A percentile compares a stretch with the other conserved stretches of the same genome.
Evolutionary conservation across 164 flowering plant genomes (phyloP).

Genomic region (Nelumbo lutea): DNA sequence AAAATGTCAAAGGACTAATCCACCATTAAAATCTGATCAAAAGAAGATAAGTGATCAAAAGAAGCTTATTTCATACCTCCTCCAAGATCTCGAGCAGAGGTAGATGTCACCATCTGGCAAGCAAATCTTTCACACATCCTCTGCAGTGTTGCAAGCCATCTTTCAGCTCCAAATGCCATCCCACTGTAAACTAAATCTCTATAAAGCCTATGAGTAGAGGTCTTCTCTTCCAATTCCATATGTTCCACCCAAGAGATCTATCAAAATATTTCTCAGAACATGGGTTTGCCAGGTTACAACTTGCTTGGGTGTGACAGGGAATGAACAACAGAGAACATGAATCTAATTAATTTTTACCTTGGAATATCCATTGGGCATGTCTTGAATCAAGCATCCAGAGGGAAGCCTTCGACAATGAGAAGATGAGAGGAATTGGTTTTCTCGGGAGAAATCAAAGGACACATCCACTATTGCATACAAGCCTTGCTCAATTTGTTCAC

Average conservation of each 20-base stretch:
- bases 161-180: constrained; percentile 46
- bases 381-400: constrained; percentile 75
- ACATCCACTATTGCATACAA: constrained; percentile 83
- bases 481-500: constrained; percentile 70
- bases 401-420: constrained; percentile 60
- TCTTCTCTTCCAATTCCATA: constrained; percentile 39
- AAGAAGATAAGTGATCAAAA: neutral
- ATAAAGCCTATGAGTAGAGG: constrained; percentile 25
- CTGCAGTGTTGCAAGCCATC: constrained; percentile 50
- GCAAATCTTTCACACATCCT: constrained; percentile 39
- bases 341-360: constrained; percentile 37
- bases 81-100: constrained; percentile 19
- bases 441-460: constrained; percentile 42
- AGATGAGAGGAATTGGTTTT: constrained; percentile 23
- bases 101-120: constrained; percentile 18
- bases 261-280: neutral
- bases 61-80: constrained; percentile 7
- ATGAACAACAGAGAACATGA: neutral
- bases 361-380: constrained; percentile 63
- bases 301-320: neutral
- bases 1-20: neutral
- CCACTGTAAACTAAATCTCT: constrained; percentile 38
- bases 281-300: neutral
- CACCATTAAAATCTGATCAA: neutral
- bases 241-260: constrained; percentile 58